These are phyloP conservation scores for Metarhizium robertsii DNA, from an alignment of 2,329 filamentous ascomycete species.

Conservation along the genomic window DNA sequence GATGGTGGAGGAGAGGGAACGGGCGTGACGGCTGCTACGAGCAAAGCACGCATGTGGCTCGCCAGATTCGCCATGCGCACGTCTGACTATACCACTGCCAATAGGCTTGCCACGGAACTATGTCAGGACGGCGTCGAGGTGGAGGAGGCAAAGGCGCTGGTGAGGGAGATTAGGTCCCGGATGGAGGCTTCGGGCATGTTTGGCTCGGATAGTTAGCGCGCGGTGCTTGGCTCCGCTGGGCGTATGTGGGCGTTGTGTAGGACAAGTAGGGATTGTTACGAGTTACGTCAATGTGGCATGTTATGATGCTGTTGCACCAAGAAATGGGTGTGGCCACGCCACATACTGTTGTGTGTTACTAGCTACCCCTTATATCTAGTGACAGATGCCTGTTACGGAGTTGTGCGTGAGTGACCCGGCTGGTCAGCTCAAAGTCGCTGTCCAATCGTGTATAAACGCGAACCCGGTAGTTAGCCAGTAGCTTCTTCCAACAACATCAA, in stretches of 20 bases:
- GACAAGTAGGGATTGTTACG: neutral
- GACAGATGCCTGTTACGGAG: neutral
- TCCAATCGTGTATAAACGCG: too few species aligned
- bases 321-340: too few species aligned
- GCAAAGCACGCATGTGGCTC: conserved; percentile 88
- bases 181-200: conserved; percentile 42
- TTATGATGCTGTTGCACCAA: neutral
- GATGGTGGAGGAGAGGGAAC: conserved; percentile 42
- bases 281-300: neutral
- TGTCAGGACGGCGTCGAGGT: conserved; percentile 95
- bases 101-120: conserved; percentile 77
- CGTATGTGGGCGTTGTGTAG: neutral
- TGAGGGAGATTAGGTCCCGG: conserved; percentile 74
- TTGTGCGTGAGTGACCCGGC: too few species aligned
- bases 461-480: too few species aligned
- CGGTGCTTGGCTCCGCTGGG: neutral
- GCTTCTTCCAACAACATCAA: too few species aligned
- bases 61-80: conserved; percentile 70
- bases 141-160: conserved; percentile 89
- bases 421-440: too few species aligned
- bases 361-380: too few species aligned
- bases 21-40: conserved; percentile 84
- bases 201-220: neutral
- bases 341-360: too few species aligned
- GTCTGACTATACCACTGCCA: conserved; percentile 66